phyloP scores from a whole-genome alignment of 2,329 filamentous ascomycete species.

The Trematosphaeria pertusa region DNA sequence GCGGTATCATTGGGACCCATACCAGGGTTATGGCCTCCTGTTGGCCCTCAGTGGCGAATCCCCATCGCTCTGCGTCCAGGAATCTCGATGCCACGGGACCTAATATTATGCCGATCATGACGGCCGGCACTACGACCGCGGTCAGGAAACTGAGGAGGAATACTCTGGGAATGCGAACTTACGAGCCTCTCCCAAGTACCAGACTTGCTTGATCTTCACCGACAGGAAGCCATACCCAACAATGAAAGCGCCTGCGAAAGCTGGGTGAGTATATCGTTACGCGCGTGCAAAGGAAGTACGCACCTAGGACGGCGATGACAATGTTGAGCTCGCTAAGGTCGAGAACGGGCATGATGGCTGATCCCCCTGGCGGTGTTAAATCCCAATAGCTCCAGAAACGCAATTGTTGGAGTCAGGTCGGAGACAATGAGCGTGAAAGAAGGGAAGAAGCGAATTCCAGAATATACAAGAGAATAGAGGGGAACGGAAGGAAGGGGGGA shows the following conservation, averaged over 20 bases:
- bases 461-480: not conserved
- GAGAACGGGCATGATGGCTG: slow-evolving; percentile 50
- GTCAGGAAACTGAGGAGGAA: not conserved
- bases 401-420: too few species aligned
- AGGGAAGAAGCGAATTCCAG: not conserved
- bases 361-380: not conserved
- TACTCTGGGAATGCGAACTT: slow-evolving; percentile 29
- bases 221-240: slow-evolving; percentile 59
- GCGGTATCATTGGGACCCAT: slow-evolving; percentile 10
- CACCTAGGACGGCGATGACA: slow-evolving; percentile 54
- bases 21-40: slow-evolving; percentile 52
- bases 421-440: too few species aligned
- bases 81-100: slow-evolving; percentile 64
- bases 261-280: not conserved
- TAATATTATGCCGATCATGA: slow-evolving; percentile 61
- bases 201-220: slow-evolving; percentile 60
- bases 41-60: slow-evolving; percentile 40
- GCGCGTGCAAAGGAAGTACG: slow-evolving; percentile 12
- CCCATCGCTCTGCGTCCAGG: slow-evolving; percentile 54
- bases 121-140: slow-evolving; percentile 52
- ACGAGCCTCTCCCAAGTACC: slow-evolving; percentile 64
- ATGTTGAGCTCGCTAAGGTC: slow-evolving; percentile 60
- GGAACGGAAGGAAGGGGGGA: too few species aligned
- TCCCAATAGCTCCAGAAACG: not conserved
- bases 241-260: slow-evolving; percentile 53